Evolutionary conservation across 495 filamentous ascomycete species (phyloP).

Genomic region (Neurospora pannonica): DNA sequence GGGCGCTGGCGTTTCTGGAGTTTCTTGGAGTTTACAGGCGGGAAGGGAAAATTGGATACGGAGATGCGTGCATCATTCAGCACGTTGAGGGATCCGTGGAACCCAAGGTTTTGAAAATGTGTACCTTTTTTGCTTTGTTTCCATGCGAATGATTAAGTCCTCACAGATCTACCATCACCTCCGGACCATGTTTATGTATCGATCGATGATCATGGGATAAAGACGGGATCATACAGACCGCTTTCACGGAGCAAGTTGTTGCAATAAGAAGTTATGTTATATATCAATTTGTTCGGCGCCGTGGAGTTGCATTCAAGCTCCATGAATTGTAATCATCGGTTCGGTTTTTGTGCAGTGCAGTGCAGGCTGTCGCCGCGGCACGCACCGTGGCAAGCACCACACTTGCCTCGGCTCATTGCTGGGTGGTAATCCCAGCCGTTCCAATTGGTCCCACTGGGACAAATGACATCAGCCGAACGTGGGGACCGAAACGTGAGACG

Average conservation of each 20-base stretch:
- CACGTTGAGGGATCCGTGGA: not conserved
- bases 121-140: not conserved
- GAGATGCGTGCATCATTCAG: not conserved
- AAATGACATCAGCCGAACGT: not conserved
- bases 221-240: not conserved
- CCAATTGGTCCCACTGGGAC: not conserved
- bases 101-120: not conserved
- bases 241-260: not conserved
- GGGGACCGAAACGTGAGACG: not conserved
- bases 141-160: not conserved
- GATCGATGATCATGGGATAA: not conserved
- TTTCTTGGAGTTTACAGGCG: not conserved
- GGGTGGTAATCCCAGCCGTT: not conserved
- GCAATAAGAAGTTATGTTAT: not conserved
- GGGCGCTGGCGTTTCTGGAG: not conserved
- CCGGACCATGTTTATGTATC: not conserved
- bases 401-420: not conserved
- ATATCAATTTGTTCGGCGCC: not conserved
- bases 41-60: not conserved
- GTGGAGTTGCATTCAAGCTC: not conserved
- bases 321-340: not conserved
- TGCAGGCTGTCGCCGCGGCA: not conserved
- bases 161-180: not conserved
- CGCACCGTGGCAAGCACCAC: not conserved
- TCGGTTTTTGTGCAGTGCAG: not conserved